phyloP scores from a whole-genome alignment of 116 monocot species.

The Cymodocea nodosa region DNA sequence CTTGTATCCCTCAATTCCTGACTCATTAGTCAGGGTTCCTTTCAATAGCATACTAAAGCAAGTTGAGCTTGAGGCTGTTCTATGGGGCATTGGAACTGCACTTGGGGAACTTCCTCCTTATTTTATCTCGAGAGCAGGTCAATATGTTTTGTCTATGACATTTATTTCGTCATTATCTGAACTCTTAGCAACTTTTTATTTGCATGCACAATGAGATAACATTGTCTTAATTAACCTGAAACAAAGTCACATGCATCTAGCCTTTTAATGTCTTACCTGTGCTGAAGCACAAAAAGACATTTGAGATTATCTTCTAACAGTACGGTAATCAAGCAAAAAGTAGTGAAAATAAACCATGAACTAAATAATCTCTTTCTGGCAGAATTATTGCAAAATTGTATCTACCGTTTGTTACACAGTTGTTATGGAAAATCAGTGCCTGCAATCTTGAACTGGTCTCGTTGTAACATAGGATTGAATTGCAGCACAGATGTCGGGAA shows the following conservation, averaged over 20 bases:
- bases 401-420: too few species aligned
- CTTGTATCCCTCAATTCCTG: slow-evolving; percentile 27
- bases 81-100: slow-evolving; percentile 95
- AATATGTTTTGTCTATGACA: too few species aligned
- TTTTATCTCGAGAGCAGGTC: slow-evolving; percentile 96
- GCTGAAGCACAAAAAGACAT: too few species aligned
- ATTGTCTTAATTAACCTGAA: too few species aligned
- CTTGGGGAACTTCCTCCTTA: slow-evolving; percentile 97
- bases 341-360: too few species aligned
- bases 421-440: slow-evolving; percentile 2
- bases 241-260: too few species aligned
- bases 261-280: too few species aligned
- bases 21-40: slow-evolving; percentile 57
- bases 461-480: neutral
- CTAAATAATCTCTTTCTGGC: neutral
- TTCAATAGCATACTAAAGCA: slow-evolving; percentile 58
- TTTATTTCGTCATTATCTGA: neutral
- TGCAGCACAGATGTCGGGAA: slow-evolving; percentile 65
- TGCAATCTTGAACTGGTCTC: neutral
- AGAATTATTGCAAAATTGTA: neutral
- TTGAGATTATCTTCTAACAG: too few species aligned
- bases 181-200: neutral
- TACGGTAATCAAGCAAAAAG: too few species aligned
- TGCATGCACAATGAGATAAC: neutral
- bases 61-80: slow-evolving; percentile 79